Base-by-base conservation (phyloP, 306 rosid species). In the Cucurbita moschata region DNA sequence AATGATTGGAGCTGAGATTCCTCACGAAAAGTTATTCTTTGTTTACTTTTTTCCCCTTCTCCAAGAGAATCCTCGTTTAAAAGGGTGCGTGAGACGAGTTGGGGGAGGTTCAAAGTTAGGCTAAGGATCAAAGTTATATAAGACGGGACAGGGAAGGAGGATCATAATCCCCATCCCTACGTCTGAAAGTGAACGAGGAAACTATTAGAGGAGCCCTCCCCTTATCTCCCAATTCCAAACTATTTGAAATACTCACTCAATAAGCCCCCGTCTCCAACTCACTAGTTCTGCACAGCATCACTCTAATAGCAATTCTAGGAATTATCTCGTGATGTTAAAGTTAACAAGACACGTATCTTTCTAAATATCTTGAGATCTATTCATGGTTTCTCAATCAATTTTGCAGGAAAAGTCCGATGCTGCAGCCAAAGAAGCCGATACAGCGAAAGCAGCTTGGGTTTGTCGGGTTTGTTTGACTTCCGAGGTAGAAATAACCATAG, bases 401-500 rank as follows among this genome's bases (percentile, higher is more conserved):
- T 78, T 77, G 73, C 90, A 93, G 98, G 97, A 86, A 77, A 90
- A 83, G 70, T 89, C 90, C 58, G 96, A 87, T 46, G 79, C 66
- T 55, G 92, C 98, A 56, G 72, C 94, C 46, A 90, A 86, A 84
- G 98, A 93, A 82, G 98, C 96, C 26, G 98, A 93, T 75, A 76
- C 87, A 49, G 98, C 97, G 30, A 93, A 90, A 85, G 88, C 91
- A 55, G 97, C 98, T 55, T 93, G 98, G 98, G 62, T 80, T 52
- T 93, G 98, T 81, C 90, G 98, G 80, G 82, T 90, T 78, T 93
- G 98, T 79, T 80, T 93, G 88, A 86, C 82, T 54, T 80, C 89
- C 7, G 98, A 93, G 81, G 97, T 93, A 61, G 86, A 87, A 73
- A 82, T 86, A 71, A 86, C 96, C 46, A 77, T 93, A 68, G 90